Percentiles rank a stretch among this genome's conserved stretches.
phyloP scores from a whole-genome alignment of 371 early-diverging fungal genomes.

The Rhizomucor miehei region DNA sequence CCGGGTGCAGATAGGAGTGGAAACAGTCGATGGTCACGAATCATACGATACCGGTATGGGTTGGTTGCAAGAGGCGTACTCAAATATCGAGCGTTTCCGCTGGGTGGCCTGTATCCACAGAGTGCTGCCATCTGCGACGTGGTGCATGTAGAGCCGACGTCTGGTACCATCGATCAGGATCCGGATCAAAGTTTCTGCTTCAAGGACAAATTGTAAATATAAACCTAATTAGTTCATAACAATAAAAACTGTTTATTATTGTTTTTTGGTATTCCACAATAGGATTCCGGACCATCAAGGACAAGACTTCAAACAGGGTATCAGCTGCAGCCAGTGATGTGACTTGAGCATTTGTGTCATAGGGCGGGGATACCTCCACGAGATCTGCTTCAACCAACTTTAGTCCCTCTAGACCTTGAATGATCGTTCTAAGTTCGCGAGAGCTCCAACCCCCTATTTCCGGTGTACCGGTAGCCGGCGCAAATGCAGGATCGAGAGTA shows the following conservation, averaged over 20 bases:
- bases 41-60: slow-evolving; percentile 62
- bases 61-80: slow-evolving; percentile 64
- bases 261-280: neutral
- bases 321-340: slow-evolving; percentile 28
- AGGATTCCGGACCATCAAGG: slow-evolving; percentile 15
- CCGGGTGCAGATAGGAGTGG: slow-evolving; percentile 60
- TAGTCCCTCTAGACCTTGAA: slow-evolving; percentile 27
- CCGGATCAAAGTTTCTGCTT: slow-evolving; percentile 37
- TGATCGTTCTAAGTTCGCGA: slow-evolving; percentile 8
- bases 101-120: slow-evolving; percentile 21
- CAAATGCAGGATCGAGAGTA: slow-evolving; percentile 27
- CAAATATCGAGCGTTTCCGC: slow-evolving; percentile 47
- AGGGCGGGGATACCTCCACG: slow-evolving; percentile 36
- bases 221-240: neutral
- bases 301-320: slow-evolving; percentile 17
- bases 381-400: slow-evolving; percentile 29
- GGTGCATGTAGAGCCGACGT: slow-evolving; percentile 37
- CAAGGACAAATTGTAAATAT: slow-evolving; percentile 8
- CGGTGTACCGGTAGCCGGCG: slow-evolving; percentile 27
- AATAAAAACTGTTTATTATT: neutral
- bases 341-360: slow-evolving; percentile 30
- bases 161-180: slow-evolving; percentile 28
- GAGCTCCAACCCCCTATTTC: slow-evolving; percentile 21
- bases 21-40: slow-evolving; percentile 49
- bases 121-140: slow-evolving; percentile 43